phyloP scores from a whole-genome alignment of 164 flowering plant genomes.

The Stephania yunnanensis region DNA sequence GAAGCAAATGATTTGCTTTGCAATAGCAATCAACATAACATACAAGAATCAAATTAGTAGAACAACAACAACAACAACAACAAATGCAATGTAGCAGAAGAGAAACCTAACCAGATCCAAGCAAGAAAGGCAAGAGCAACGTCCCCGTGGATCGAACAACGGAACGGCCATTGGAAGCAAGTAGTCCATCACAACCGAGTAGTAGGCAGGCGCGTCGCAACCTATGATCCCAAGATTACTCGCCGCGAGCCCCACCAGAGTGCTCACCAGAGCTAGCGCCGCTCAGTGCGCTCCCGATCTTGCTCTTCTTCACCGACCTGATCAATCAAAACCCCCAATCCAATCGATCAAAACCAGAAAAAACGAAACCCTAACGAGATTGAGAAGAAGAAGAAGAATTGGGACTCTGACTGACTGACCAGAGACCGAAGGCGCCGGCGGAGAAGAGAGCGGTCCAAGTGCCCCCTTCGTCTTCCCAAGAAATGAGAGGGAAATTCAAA shows the following conservation, averaged over 20 bases:
- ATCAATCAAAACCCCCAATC: slow-evolving; percentile 6
- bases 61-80: no score
- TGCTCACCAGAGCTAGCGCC: slow-evolving; percentile 64
- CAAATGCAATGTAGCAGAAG: not conserved
- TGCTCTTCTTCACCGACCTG: slow-evolving; percentile 79
- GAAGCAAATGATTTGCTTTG: no score
- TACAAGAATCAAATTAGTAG: not conserved
- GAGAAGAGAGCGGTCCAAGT: slow-evolving; percentile 83
- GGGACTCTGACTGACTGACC: slow-evolving; percentile 28
- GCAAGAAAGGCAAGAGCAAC: slow-evolving; percentile 67
- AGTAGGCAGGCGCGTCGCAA: slow-evolving; percentile 56
- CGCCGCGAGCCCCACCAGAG: slow-evolving; percentile 67
- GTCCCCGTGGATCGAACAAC: slow-evolving; percentile 67
- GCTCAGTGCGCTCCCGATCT: slow-evolving; percentile 63
- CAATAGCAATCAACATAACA: not conserved
- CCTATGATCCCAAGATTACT: slow-evolving; percentile 75
- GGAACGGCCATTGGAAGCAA: slow-evolving; percentile 78
- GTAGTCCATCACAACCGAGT: slow-evolving; percentile 48
- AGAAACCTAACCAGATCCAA: slow-evolving; percentile 60
- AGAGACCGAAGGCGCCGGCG: slow-evolving; percentile 74
- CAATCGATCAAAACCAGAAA: not conserved
- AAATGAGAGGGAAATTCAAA: slow-evolving; percentile 51
- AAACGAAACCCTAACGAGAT: not conserved
- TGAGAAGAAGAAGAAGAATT: not conserved
- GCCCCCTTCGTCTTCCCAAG: slow-evolving; percentile 86